These are phyloP conservation scores for Tetradesmus lagerheimii DNA, from an alignment of 139 green algal species.

Conservation along the genomic window DNA sequence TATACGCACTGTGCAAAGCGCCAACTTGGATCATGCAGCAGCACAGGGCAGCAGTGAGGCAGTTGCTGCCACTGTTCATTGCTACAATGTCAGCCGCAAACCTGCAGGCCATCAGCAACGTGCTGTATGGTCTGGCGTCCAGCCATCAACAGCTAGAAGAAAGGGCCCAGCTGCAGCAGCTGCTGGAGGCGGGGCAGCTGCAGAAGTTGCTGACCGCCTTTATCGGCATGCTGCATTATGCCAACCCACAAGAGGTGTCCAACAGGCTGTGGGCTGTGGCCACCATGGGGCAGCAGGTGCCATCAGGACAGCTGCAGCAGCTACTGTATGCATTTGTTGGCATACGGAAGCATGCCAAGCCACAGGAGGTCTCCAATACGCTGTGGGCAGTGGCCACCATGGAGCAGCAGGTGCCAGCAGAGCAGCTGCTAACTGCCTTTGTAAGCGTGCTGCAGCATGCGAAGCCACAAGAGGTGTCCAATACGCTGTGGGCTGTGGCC, in stretches of 20 bases:
- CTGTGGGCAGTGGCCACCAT: too few relatives aligned
- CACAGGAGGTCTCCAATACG: not conserved
- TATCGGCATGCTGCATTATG: not conserved
- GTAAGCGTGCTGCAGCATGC: too few relatives aligned
- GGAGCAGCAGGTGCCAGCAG: too few relatives aligned
- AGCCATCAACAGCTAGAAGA: not conserved
- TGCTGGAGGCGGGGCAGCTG: not conserved
- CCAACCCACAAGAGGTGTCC: not conserved
- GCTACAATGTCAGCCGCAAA: not conserved
- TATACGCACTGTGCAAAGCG: not conserved
- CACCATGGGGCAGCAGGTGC: constrained; percentile 8
- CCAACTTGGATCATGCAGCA: not conserved
- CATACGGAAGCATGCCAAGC: not conserved
- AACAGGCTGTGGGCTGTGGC: not conserved
- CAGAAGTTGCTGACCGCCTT: not conserved
- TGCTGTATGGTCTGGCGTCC: not conserved
- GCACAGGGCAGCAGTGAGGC: not conserved
- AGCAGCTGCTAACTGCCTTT: too few relatives aligned
- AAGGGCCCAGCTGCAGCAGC: too few relatives aligned
- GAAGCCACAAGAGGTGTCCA: too few relatives aligned
- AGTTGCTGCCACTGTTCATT: not conserved
- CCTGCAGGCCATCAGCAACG: not conserved
- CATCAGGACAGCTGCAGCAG: not conserved
- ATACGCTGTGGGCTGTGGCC: too few relatives aligned
- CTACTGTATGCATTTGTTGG: not conserved